A percentile compares a stretch with the other conserved stretches of the same genome.
Evolutionary conservation across 2,329 filamentous ascomycete species (phyloP).

Genomic region (Botrytis porri): DNA sequence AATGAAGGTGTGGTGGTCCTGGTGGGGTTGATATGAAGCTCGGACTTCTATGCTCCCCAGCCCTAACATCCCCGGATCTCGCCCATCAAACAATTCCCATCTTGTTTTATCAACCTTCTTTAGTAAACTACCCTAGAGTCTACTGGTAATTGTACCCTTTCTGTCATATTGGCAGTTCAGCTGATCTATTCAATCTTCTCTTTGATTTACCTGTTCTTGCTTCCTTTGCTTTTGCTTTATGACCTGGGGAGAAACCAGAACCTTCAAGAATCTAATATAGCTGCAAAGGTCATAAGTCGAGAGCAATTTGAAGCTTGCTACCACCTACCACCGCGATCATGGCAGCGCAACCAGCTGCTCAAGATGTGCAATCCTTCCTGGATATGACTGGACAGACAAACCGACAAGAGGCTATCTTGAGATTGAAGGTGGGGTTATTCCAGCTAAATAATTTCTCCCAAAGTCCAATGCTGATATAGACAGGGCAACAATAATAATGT

Average conservation of each 20-base stretch:
- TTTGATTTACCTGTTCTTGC: background rate
- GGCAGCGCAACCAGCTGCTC: slow-evolving; percentile 17
- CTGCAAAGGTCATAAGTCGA: slow-evolving; percentile 1
- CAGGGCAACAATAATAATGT: slow-evolving; percentile 48
- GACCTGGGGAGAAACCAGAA: background rate
- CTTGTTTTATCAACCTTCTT: background rate
- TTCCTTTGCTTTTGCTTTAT: slow-evolving; percentile 7
- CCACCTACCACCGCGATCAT: background rate
- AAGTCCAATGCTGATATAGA: slow-evolving; percentile 23
- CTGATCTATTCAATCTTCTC: background rate
- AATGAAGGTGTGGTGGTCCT: background rate
- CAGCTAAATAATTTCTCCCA: background rate
- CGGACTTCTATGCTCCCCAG: background rate
- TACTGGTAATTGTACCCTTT: background rate
- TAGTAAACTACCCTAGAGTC: background rate
- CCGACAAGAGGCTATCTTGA: slow-evolving; percentile 15
- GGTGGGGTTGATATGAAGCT: background rate
- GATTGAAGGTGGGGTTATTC: slow-evolving; percentile 11
- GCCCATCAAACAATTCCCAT: background rate
- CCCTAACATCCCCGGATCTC: background rate
- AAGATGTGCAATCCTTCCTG: slow-evolving; percentile 18
- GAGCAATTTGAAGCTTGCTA: background rate
- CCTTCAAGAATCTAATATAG: background rate
- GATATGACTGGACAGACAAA: slow-evolving; percentile 17
- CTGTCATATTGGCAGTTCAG: background rate